phyloP scores from a whole-genome alignment of 805 yeast species.

The Scheffersomyces coipomensis region DNA sequence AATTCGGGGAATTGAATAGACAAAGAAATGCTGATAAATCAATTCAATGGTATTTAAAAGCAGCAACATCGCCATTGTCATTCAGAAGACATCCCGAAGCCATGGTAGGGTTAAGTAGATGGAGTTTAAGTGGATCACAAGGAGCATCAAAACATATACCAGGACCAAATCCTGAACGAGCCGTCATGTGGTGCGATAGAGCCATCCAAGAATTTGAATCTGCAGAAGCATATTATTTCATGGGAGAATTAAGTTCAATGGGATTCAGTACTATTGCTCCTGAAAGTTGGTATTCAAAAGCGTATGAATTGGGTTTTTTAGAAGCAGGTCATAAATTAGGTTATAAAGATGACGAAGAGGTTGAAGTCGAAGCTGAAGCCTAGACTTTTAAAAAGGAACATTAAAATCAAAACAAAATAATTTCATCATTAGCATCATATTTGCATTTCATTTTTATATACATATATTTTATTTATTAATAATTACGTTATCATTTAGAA shows the following conservation, averaged over 20 bases:
- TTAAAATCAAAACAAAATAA: too few species aligned
- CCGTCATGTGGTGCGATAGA: conserved; percentile 42
- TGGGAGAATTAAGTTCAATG: conserved; percentile 39
- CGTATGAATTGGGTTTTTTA: conserved; percentile 31
- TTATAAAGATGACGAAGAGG: not conserved
- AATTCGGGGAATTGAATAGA: conserved; percentile 41
- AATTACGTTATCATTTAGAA: too few species aligned
- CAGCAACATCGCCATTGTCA: conserved; percentile 36
- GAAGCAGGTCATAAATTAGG: conserved; percentile 24
- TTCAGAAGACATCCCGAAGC: conserved; percentile 44
- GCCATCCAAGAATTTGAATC: conserved; percentile 38
- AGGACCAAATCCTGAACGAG: conserved; percentile 31
- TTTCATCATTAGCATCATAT: too few species aligned
- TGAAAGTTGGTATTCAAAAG: conserved; percentile 29
- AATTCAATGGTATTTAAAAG: conserved; percentile 44
- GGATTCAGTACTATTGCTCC: conserved; percentile 29
- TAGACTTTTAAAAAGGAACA: too few species aligned
- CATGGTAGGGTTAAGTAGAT: conserved; percentile 42
- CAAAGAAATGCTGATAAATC: conserved; percentile 38
- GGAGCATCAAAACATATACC: conserved; percentile 37
- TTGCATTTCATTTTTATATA: too few species aligned
- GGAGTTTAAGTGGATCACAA: conserved; percentile 36
- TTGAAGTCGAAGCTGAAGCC: too few species aligned
- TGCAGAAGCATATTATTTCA: conserved; percentile 37
- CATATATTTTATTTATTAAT: too few species aligned